Evolutionary conservation across 2,329 filamentous ascomycete genomes (phyloP).

Genomic region (Sporothrix brunneoviolacea): DNA sequence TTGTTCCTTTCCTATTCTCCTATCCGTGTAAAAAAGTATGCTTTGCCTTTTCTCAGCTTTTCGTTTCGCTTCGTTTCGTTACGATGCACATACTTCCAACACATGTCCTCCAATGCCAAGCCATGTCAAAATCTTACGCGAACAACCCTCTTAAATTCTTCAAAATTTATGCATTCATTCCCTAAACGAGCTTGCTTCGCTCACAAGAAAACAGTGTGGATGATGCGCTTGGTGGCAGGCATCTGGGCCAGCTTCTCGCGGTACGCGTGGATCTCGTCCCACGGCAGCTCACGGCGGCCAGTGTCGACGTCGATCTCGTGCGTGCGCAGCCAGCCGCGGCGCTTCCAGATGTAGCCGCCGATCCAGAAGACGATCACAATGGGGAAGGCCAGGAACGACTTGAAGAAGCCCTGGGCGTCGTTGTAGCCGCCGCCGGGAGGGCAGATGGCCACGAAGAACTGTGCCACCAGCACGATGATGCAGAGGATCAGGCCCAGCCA

Average conservation of each 20-base stretch:
- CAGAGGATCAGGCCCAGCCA: slow-evolving; percentile 56
- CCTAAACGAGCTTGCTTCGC: no score
- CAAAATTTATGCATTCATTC: no score
- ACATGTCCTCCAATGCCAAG: no score
- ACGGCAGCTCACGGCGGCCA: slow-evolving; percentile 56
- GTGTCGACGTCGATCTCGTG: slow-evolving; percentile 61
- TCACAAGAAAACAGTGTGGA: slow-evolving; percentile 13
- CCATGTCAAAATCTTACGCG: no score
- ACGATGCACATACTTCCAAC: no score
- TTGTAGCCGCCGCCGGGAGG: slow-evolving; percentile 26
- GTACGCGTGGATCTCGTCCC: slow-evolving; percentile 34
- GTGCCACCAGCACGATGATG: slow-evolving; percentile 48
- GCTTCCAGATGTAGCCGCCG: slow-evolving; percentile 57
- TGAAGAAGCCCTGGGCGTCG: slow-evolving; percentile 43
- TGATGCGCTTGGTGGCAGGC: slow-evolving; percentile 15
- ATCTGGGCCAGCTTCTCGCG: slow-evolving; percentile 15
- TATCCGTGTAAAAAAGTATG: no score
- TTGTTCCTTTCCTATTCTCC: no score
- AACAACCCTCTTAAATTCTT: no score
- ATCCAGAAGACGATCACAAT: slow-evolving; percentile 49
- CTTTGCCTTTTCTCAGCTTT: no score
- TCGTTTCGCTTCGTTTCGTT: no score
- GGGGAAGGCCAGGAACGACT: slow-evolving; percentile 46
- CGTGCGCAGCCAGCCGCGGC: slow-evolving; percentile 48
- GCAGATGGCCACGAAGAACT: slow-evolving; percentile 40